Evolutionary conservation across 176 grass and related monocot genomes (phyloP).

Genomic region (Hordeum marinum): DNA sequence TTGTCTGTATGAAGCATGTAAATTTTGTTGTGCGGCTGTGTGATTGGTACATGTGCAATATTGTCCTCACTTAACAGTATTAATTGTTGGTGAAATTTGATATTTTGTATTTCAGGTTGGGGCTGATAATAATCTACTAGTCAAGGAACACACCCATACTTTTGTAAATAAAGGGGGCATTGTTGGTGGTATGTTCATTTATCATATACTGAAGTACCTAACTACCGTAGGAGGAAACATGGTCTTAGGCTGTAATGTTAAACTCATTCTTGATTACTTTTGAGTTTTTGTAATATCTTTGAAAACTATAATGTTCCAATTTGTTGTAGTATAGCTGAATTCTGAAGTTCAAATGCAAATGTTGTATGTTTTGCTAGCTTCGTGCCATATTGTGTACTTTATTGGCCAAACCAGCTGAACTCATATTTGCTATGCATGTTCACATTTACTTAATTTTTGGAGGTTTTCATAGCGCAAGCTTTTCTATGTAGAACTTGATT

Average conservation of each 20-base stretch:
- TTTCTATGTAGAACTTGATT: constrained; percentile 85
- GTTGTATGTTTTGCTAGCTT: not conserved
- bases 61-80: not conserved
- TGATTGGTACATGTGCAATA: not conserved
- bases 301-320: not conserved
- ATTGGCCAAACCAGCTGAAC: not conserved
- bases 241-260: not conserved
- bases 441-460: not conserved
- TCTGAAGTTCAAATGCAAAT: not conserved
- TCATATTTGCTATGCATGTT: not conserved
- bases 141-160: constrained; percentile 97
- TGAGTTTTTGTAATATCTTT: not conserved
- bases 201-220: not conserved
- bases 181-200: constrained; percentile 69
- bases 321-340: too few species aligned
- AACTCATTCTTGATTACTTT: not conserved
- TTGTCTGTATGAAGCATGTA: constrained; percentile 7
- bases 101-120: constrained; percentile 58
- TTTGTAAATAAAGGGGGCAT: constrained; percentile 90
- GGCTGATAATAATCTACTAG: constrained; percentile 81
- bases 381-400: not conserved
- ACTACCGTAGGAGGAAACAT: not conserved
- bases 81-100: not conserved
- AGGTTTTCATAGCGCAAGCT: not conserved
- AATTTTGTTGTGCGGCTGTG: not conserved